Percentiles rank a stretch among this genome's conserved stretches.
phyloP scores from a whole-genome alignment of 176 grass and related monocot genomes.

The Oryza australiensis region DNA sequence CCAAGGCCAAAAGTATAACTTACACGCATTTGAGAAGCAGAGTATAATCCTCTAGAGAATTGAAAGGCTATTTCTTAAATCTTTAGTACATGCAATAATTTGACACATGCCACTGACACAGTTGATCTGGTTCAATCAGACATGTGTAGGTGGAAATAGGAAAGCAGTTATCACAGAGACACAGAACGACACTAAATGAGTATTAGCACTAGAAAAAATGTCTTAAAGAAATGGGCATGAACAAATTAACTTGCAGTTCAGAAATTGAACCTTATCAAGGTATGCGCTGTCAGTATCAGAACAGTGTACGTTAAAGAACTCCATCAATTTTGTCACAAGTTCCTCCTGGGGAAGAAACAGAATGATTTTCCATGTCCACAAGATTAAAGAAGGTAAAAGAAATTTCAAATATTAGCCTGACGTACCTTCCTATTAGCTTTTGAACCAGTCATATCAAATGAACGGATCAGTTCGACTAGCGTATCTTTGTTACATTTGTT shows the following conservation, averaged over 20 bases:
- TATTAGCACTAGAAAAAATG: conserved; percentile 12
- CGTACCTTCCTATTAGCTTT: conserved; percentile 47
- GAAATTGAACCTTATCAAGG: conserved; percentile 38
- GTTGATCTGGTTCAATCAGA: not conserved
- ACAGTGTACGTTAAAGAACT: conserved; percentile 31
- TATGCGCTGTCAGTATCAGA: conserved; percentile 26
- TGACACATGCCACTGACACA: not conserved
- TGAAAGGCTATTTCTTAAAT: not conserved
- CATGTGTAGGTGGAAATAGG: not conserved
- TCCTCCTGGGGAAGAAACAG: conserved; percentile 35
- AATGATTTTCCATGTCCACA: not conserved
- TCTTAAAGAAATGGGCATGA: not conserved
- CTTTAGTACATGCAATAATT: not conserved
- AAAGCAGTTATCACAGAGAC: conserved; percentile 6
- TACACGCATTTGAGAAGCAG: not conserved
- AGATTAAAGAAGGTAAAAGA: conserved; percentile 19
- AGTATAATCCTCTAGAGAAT: not conserved
- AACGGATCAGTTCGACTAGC: conserved; percentile 39
- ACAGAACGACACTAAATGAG: not conserved
- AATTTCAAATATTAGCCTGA: conserved; percentile 10
- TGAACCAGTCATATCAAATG: conserved; percentile 40
- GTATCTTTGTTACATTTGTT: conserved; percentile 19
- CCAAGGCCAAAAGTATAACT: not conserved
- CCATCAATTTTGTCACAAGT: conserved; percentile 44
- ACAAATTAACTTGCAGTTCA: conserved; percentile 14